Base-by-base conservation (phyloP, 2,329 filamentous ascomycete genomes). In the Rosellinia necatrix region DNA sequence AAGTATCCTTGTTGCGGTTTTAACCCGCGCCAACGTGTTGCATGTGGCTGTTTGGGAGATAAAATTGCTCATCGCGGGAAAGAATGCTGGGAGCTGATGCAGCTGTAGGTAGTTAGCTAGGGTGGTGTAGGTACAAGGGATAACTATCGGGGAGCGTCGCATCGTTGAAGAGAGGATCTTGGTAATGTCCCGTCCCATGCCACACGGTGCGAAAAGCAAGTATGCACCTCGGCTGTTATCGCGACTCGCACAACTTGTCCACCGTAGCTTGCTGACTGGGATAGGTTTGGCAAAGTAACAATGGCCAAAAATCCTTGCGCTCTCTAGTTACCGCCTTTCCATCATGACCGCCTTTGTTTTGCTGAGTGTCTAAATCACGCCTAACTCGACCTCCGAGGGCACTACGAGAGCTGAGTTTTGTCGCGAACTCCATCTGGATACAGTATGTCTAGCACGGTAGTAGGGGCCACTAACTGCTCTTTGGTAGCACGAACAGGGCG, bases 191-290 rank as follows among this genome's bases (percentile, higher is more conserved):
- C n/a, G n/a, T n/a, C n/a, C n/a, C n/a, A 17, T 12, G n/a, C 17
- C 10, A 2, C 13, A 50, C 48, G 49, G 56, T 56, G 13, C 7
- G n/a, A 37, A 7, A 15, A 17, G 30, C 21, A 2, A 15, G n/a
- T 21, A 30, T 41, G 32, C 40, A n/a, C 25, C 50, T 49, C 15
- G 22, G 42, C n/a, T 29, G 40, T 41, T n/a, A 41, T 61, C 59
- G 59, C 59, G 56, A 59, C 52, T 61, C 52, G 56, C 56, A 54
- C 49, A 41, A 53, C 40, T 49, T 53, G 49, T 34, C 42, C 43
- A 52, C 27, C 41, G 56, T 59, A 49, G 59, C 34, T 47, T 56
- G 34, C 41, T 29, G 35, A 40, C 46, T 55, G 44, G 52, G 30
- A 52, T 32, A n/a, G n/a, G 25, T 29, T 29, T 12, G 40, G 49